phyloP scores from a whole-genome alignment of 306 rosid genomes.

The Mimosa pudica region DNA sequence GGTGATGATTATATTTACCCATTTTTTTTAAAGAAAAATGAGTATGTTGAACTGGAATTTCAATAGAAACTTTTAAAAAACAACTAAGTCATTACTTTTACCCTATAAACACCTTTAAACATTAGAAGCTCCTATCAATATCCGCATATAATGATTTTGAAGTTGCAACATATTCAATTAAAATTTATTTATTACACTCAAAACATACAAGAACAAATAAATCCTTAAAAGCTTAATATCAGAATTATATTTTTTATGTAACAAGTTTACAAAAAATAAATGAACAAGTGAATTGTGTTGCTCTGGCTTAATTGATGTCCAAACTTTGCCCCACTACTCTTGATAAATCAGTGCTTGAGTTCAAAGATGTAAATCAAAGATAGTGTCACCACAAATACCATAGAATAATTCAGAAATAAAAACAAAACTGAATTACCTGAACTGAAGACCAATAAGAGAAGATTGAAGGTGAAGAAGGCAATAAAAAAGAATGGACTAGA shows the following conservation, averaged over 20 bases:
- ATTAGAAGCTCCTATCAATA: not conserved
- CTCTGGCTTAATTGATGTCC: not conserved
- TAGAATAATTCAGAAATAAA: not conserved
- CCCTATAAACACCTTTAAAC: not conserved
- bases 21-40: not conserved
- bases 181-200: not conserved
- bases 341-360: not conserved
- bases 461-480: slow-evolving; percentile 46
- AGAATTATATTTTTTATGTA: not conserved
- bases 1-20: not conserved
- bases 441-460: slow-evolving; percentile 58
- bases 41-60: not conserved
- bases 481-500: slow-evolving; percentile 40
- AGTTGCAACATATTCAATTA: not conserved
- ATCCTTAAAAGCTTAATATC: not conserved
- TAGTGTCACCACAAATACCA: not conserved
- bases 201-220: not conserved
- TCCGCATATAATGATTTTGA: not conserved
- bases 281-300: not conserved
- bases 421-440: slow-evolving; percentile 56
- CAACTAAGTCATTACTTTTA: not conserved
- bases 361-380: not conserved
- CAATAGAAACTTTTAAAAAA: not conserved
- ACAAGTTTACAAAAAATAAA: not conserved
- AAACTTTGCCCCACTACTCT: not conserved